A percentile compares a stretch with the other conserved stretches of the same genome.
Conservation (phyloP, 179 eudicot species). For the Heliamphora pulchella region DNA sequence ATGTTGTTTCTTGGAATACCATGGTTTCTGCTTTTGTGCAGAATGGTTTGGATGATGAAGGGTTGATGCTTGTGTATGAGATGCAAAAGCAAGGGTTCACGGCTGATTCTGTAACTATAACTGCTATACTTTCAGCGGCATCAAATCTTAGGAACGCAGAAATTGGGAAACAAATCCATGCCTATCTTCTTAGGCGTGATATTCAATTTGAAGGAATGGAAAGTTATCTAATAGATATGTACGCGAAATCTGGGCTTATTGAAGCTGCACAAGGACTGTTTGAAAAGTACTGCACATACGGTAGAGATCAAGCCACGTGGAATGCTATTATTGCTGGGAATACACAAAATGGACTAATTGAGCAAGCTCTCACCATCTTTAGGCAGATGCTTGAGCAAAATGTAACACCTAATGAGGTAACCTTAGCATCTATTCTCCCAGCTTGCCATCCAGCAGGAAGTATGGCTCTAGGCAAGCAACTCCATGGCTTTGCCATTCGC, state of each 20-base stretch:
- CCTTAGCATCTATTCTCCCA: slow-evolving; percentile 46
- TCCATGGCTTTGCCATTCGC: slow-evolving; percentile 44
- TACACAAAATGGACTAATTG: slow-evolving; percentile 36
- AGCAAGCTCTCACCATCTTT: slow-evolving; percentile 34
- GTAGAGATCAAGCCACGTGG: slow-evolving; percentile 53
- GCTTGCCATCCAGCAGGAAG: slow-evolving; percentile 40
- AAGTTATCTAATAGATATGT: slow-evolving; percentile 50
- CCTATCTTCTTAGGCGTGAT: slow-evolving; percentile 36
- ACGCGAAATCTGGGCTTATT: slow-evolving; percentile 40
- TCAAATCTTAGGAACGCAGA: slow-evolving; percentile 38
- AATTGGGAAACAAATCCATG: slow-evolving; percentile 47
- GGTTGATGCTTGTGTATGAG: slow-evolving; percentile 46
- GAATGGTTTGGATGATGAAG: slow-evolving; percentile 45
- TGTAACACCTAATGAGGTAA: slow-evolving; percentile 40
- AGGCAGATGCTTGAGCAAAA: slow-evolving; percentile 33
- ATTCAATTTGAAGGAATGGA: slow-evolving; percentile 51
- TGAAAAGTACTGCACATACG: slow-evolving; percentile 21
- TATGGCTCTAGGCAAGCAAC: slow-evolving; percentile 36
- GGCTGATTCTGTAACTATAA: slow-evolving; percentile 37
- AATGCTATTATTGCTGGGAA: slow-evolving; percentile 46
- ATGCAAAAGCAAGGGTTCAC: slow-evolving; percentile 46
- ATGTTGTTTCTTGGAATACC: slow-evolving; percentile 50
- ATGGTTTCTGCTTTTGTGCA: slow-evolving; percentile 55
- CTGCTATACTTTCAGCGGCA: slow-evolving; percentile 47
- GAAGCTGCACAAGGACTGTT: slow-evolving; percentile 29